Base-by-base conservation (phyloP, 306 rosid genomes). In the Heteromeles arbutifolia region DNA sequence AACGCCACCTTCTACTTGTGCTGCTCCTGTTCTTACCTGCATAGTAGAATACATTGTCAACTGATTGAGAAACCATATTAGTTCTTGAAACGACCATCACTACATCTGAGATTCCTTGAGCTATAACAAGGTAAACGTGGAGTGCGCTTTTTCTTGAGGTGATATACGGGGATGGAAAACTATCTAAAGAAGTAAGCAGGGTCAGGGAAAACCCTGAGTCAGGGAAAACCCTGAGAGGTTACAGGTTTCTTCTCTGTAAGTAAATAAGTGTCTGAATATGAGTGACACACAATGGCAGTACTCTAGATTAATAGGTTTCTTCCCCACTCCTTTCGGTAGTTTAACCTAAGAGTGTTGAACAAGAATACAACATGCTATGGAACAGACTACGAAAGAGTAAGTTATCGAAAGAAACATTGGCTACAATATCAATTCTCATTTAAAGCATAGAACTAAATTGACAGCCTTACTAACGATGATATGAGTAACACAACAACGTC, bases 1-100 rank as follows among this genome's bases (percentile, higher is more conserved):
- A 72, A 95, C 21, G 45, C 97, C 97, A 74, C 99, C 99, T 86
- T 94, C 97, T 59, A 90, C 90, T 84, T 95, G 97, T 54, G 97
- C 97, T 69, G 97, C 99, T 78, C 97, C 99, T 0, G 86, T 77
- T 67, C 99, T 91, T 25, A 92, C 97, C 98, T 94, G 85, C 41
- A 53, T 15, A 77, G 52, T 4, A 68, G 2, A 19, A 4, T 44
- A 34, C 45, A 72, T 28, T 45, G 15, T 64, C 48, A 77, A 52
- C 62, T 52, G 11, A 75, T 7, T 59, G 29, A 29, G 64, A 32
- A 13, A 32, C 65, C 52, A 22, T 91, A 58, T 19, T 70, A 52
- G 12, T 70, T 70, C 74, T 19, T 52, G 26, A 70, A 11, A n/a
- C 0, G 1, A 21, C 48, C 18, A 19, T 18, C 45, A 52, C 21